These are phyloP conservation scores for Metarhizium robertsii DNA, from an alignment of 2,329 filamentous ascomycete species.

Conservation along the genomic window DNA sequence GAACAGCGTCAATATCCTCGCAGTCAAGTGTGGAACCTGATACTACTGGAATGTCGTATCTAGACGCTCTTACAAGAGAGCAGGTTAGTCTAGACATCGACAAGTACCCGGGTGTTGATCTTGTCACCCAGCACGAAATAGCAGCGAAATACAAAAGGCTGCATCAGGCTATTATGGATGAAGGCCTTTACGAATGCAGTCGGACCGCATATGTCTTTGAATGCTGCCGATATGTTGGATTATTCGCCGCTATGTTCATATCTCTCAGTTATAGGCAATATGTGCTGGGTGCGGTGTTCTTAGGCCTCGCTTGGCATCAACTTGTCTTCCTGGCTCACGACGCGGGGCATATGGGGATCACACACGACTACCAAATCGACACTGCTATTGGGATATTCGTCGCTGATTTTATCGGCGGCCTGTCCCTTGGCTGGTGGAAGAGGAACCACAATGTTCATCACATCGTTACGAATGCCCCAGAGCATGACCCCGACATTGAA, in stretches of 20 bases:
- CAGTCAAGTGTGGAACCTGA: conserved; percentile 50
- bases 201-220: conserved; percentile 75
- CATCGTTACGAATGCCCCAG: conserved; percentile 88
- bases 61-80: conserved; percentile 62
- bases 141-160: conserved; percentile 74
- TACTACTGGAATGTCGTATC: conserved; percentile 44
- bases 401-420: conserved; percentile 78
- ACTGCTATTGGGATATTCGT: conserved; percentile 82
- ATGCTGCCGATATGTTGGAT: conserved; percentile 54
- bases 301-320: conserved; percentile 89
- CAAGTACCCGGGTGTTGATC: conserved; percentile 73
- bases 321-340: conserved; percentile 91
- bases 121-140: conserved; percentile 64
- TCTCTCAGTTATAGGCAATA: conserved; percentile 60
- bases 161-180: conserved; percentile 59
- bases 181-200: conserved; percentile 76
- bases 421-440: conserved; percentile 97
- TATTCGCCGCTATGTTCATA: conserved; percentile 53
- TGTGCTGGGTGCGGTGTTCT: conserved; percentile 57
- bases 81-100: conserved; percentile 66
- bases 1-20: not conserved
- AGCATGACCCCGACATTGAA: conserved; percentile 93
- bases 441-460: conserved; percentile 93
- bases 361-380: conserved; percentile 77
- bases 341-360: conserved; percentile 95